Conservation (phyloP, 192 early-diverging fungal species). For the Coemansia sp. region DNA sequence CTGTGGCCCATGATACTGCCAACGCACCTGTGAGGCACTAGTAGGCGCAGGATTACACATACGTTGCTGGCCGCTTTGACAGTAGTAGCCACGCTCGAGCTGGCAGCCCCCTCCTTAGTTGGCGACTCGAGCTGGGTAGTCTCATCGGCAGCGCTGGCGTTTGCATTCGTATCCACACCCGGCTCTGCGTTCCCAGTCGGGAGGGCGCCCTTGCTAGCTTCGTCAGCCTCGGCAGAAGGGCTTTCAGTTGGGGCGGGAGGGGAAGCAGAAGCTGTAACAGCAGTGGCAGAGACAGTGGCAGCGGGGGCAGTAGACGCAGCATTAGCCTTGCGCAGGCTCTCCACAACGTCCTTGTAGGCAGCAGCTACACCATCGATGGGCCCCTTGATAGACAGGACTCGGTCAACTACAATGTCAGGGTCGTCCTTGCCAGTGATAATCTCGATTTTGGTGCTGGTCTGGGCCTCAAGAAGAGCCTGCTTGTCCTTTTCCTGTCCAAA, state of each 20-base stretch:
- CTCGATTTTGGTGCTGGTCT: constrained; percentile 17
- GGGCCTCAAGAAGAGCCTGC: constrained; percentile 22
- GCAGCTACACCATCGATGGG: constrained; percentile 31
- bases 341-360: constrained; percentile 27
- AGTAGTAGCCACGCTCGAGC: not conserved
- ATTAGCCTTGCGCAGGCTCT: constrained; percentile 20
- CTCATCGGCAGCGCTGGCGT: not conserved
- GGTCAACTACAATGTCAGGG: constrained; percentile 53
- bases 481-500: constrained; percentile 24
- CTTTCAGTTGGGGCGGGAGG: not conserved
- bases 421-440: constrained; percentile 50
- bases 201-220: not conserved
- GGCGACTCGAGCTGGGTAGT: not conserved
- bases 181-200: not conserved
- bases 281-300: not conserved
- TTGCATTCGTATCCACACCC: not conserved
- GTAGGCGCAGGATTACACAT: constrained; percentile 32
- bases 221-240: not conserved
- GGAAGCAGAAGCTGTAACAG: not conserved
- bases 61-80: not conserved
- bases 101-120: not conserved
- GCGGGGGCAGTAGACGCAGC: not conserved
- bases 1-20: constrained; percentile 55
- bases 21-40: constrained; percentile 52
- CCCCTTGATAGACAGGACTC: constrained; percentile 43